Base-by-base conservation (phyloP, 2,329 filamentous ascomycete species). In the Lecanicillium sp. region DNA sequence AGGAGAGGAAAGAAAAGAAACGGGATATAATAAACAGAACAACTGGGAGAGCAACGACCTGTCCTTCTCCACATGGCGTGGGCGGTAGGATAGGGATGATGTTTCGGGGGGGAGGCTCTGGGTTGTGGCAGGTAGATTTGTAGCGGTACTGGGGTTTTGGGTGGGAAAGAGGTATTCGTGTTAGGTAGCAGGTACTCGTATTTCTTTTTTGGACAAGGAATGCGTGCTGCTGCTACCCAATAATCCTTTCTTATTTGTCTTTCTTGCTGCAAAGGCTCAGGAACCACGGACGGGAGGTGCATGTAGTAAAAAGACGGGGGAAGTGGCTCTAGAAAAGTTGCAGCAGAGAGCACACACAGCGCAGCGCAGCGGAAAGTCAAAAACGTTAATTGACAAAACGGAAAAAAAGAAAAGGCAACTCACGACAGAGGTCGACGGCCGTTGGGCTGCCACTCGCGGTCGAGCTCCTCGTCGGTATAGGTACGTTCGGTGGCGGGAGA, bases 381-480 rank as follows among this genome's bases (percentile, higher is more conserved):
- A 12, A 30, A 24, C 41, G 35, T 11, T 26, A 12, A 17, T 37
- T 35, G 46, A 53, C 52, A 85, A 81, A n/a, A n/a, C n/a, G 62
- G 75, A 78, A 58, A 71, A 73, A 74, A 55, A 77, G 81, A 55
- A 76, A 66, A 54, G 50, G 54, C 54, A 49, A 81, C 87, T 67
- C 75, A 93, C 87, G 88, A 93, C 72, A 91, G 86, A 56, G 88
- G 88, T 55, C 88, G 85, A 61, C 77, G 77, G 62, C 78, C 80
- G 63, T 73, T 90, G 58, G 87, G 85, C 78, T 89, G 82, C 86
- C 86, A 91, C 69, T 87, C 83, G 61, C 78, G 78, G 63, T 88
- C 81, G 62, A 86, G 77, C 63, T 87, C 84, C 56, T 78, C 77
- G 70, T 87, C 84, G 55, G 83, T 75, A 42, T 48, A 51, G 32